These are phyloP conservation scores for Amanita molliuscula DNA, from an alignment of 768 basidiomycete species.

Conservation along the genomic window DNA sequence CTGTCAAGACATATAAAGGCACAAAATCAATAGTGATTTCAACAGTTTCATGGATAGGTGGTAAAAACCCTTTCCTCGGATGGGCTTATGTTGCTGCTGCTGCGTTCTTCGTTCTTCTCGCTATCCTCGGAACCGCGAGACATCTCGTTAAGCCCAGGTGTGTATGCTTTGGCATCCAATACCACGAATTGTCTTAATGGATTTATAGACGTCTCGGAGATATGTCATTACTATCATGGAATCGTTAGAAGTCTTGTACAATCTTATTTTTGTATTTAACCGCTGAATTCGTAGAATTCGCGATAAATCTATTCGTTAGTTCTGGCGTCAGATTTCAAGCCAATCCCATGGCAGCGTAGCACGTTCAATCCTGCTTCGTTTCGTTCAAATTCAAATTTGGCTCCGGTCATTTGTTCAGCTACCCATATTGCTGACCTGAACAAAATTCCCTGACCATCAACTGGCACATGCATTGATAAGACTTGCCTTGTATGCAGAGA, in stretches of 20 bases:
- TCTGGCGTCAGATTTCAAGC: constrained; percentile 26
- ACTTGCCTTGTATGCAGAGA: constrained; percentile 57
- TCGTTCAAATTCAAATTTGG: constrained; percentile 47
- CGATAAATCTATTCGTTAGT: background rate
- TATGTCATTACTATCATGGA: constrained; percentile 84
- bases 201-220: constrained; percentile 65
- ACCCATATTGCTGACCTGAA: constrained; percentile 62
- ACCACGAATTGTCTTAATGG: constrained; percentile 5
- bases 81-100: constrained; percentile 96
- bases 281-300: background rate
- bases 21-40: constrained; percentile 97
- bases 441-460: background rate
- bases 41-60: constrained; percentile 97
- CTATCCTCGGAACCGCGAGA: constrained; percentile 78
- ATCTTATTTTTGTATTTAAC: background rate
- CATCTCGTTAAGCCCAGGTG: constrained; percentile 91
- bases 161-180: constrained; percentile 11
- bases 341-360: constrained; percentile 58
- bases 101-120: constrained; percentile 78
- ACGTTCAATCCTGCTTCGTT: constrained; percentile 27
- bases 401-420: constrained; percentile 57
- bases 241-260: constrained; percentile 29
- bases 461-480: background rate
- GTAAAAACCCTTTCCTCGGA: constrained; percentile 96
- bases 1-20: constrained; percentile 82